A percentile compares a stretch with the other conserved stretches of the same genome.
phyloP scores from a whole-genome alignment of 2,329 filamentous ascomycete genomes.

The Colletotrichum tanaceti region DNA sequence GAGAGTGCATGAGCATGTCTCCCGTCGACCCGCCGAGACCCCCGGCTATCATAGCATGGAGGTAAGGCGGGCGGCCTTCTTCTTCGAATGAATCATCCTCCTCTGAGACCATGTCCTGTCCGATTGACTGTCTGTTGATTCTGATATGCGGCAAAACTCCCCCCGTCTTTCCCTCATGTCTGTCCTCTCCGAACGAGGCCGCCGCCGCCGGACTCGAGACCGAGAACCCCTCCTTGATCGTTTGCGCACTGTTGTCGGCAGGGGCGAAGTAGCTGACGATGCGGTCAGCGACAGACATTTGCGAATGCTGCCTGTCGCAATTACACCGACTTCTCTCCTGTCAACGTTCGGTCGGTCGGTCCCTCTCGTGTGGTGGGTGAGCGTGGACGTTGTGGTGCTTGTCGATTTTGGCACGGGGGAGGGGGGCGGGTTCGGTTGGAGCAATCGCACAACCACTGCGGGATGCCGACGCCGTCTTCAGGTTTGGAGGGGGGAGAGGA shows the following conservation, averaged over 20 bases:
- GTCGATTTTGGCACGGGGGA: slow-evolving; percentile 7
- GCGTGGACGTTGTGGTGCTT: slow-evolving; percentile 14
- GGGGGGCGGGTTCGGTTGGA: not conserved
- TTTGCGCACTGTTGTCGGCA: slow-evolving; percentile 47
- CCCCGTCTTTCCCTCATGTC: slow-evolving; percentile 47
- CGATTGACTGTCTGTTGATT: slow-evolving; percentile 34
- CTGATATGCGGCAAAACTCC: slow-evolving; percentile 47
- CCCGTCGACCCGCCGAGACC: slow-evolving; percentile 92
- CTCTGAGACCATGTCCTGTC: slow-evolving; percentile 36
- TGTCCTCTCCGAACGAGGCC: slow-evolving; percentile 51
- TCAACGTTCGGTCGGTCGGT: slow-evolving; percentile 43
- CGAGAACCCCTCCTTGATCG: slow-evolving; percentile 27
- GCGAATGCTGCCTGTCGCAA: slow-evolving; percentile 32
- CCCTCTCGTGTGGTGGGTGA: not conserved
- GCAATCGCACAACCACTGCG: slow-evolving; percentile 10
- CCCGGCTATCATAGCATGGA: slow-evolving; percentile 87
- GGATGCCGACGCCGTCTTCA: slow-evolving; percentile 3
- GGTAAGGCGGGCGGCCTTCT: slow-evolving; percentile 58
- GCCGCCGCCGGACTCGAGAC: slow-evolving; percentile 46
- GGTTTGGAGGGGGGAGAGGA: not conserved
- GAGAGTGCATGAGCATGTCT: slow-evolving; percentile 98
- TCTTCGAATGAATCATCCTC: slow-evolving; percentile 53
- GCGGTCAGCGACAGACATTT: slow-evolving; percentile 68
- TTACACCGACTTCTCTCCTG: slow-evolving; percentile 26
- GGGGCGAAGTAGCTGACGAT: slow-evolving; percentile 64